Evolutionary conservation across 257 asterid genomes (phyloP).

Genomic region (Solanum rostratum): DNA sequence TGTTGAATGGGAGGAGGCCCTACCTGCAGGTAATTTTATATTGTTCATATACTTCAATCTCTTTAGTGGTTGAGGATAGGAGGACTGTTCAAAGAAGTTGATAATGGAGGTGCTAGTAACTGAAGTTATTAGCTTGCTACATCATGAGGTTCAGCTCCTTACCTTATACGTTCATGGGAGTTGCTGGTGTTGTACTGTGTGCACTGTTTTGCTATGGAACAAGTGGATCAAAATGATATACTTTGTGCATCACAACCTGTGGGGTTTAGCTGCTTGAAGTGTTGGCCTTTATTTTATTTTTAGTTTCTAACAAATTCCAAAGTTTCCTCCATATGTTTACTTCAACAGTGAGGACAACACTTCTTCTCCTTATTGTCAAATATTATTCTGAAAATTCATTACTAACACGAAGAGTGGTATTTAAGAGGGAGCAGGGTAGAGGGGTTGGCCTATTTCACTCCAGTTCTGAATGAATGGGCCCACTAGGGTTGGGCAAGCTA

Average conservation of each 20-base stretch:
- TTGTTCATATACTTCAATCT: background rate
- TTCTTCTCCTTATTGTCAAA: background rate
- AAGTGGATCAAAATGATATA: background rate
- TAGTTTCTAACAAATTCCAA: background rate
- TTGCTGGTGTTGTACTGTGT: background rate
- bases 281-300: background rate
- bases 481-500: background rate
- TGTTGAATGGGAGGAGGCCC: slow-evolving; percentile 76
- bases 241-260: background rate
- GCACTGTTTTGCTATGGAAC: background rate
- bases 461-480: background rate
- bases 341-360: background rate
- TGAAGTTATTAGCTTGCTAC: background rate
- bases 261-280: background rate
- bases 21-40: slow-evolving; percentile 46
- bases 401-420: background rate
- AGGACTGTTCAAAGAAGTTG: background rate
- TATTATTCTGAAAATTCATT: background rate
- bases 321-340: background rate
- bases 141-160: background rate
- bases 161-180: background rate
- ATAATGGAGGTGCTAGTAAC: background rate
- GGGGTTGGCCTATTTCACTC: background rate
- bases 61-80: background rate
- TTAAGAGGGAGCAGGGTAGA: background rate